Percentiles rank a stretch among this genome's conserved stretches.
phyloP scores from a whole-genome alignment of 2,329 filamentous ascomycete species.

The Talaromyces sp. region DNA sequence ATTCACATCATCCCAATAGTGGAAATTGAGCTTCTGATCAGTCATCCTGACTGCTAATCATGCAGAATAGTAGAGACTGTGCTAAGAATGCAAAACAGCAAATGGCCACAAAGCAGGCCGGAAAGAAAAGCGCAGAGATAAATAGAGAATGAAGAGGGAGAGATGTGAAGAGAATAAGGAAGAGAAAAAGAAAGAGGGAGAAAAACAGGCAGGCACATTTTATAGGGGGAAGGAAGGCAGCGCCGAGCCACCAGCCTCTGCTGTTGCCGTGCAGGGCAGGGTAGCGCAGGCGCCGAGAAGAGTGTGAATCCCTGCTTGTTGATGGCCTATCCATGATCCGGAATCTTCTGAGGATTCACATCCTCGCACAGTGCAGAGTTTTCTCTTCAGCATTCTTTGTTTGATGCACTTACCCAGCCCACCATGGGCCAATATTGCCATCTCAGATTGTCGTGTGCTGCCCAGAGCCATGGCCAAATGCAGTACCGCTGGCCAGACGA shows the following conservation, averaged over 20 bases:
- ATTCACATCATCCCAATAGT: conserved; percentile 1
- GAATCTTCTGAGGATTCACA: neutral
- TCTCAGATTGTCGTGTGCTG: too few species aligned
- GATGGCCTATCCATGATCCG: neutral
- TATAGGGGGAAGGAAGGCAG: too few species aligned
- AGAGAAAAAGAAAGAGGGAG: neutral
- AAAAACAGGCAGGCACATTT: neutral
- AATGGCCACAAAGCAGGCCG: neutral
- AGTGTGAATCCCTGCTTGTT: neutral
- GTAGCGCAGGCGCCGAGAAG: too few species aligned
- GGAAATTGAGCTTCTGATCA: neutral
- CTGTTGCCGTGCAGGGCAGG: too few species aligned
- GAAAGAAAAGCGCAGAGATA: neutral
- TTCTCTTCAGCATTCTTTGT: neutral
- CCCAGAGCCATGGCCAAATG: too few species aligned
- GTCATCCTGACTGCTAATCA: neutral
- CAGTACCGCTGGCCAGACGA: too few species aligned
- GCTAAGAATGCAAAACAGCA: neutral
- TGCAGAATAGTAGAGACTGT: neutral
- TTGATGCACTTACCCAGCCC: neutral
- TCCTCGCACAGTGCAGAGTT: neutral
- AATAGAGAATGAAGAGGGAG: neutral
- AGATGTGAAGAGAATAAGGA: neutral
- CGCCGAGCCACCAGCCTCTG: too few species aligned
- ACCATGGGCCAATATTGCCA: too few species aligned